These are phyloP conservation scores for Ceraceosorus guamensis DNA, from an alignment of 1,284 basidiomycete species.

Conservation along the genomic window DNA sequence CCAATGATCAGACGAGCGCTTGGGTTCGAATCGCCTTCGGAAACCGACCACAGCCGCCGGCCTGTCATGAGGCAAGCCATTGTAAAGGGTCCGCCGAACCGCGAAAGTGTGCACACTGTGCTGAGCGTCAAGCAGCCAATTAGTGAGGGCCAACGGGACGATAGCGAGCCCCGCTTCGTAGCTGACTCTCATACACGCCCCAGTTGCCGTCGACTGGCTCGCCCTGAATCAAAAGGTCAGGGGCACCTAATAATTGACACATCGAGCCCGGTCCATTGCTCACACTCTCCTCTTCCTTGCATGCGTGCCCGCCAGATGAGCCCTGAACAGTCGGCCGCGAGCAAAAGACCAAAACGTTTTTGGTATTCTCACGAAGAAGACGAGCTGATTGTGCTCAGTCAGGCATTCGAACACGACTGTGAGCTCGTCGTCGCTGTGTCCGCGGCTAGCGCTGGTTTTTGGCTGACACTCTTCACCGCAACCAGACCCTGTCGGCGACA, in stretches of 20 bases:
- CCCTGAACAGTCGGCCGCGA: constrained; percentile 20
- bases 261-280: too few species aligned
- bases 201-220: constrained; percentile 70
- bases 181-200: constrained; percentile 39
- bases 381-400: constrained; percentile 23
- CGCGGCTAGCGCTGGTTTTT: too few species aligned
- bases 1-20: too few species aligned
- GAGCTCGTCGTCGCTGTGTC: background rate
- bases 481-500: constrained; percentile 41
- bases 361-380: constrained; percentile 18
- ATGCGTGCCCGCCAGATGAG: too few species aligned
- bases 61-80: too few species aligned
- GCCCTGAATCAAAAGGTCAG: constrained; percentile 67
- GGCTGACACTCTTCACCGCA: background rate
- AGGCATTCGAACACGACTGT: constrained; percentile 15
- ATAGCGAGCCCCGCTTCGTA: too few species aligned
- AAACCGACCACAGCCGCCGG: too few species aligned
- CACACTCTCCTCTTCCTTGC: too few species aligned
- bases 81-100: too few species aligned
- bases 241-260: too few species aligned
- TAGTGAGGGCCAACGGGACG: background rate
- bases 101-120: too few species aligned
- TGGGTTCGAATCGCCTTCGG: background rate
- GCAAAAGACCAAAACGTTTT: constrained; percentile 20
- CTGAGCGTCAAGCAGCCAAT: background rate